Evolutionary conservation across 1,284 basidiomycete genomes (phyloP), one percentile per base, ranked within the genome.

Genomic region (Anthracocystis walkeri): DNA sequence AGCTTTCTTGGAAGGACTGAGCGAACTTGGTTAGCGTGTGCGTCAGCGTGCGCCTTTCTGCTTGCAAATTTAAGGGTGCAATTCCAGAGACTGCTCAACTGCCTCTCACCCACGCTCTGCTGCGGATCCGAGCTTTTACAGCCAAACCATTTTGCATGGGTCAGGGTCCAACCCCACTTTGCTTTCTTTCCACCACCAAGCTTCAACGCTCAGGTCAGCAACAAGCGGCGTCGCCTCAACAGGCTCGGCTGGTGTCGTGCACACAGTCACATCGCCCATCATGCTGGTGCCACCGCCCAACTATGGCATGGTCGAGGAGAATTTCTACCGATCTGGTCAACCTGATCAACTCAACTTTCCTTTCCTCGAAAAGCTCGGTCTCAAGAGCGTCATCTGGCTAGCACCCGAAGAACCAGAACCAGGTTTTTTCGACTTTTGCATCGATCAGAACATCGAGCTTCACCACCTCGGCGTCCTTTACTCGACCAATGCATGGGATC

Each of bases 321-420:
- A 86, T 46, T 87, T 88, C 59, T 88, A 88, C 68, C 84, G 88
- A 3, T 88, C 87, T 18, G 87, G 87, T 10, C 87, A 88, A 75
- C 88, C 88, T 1, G 87, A 87, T 46, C 87, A 88, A 70, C 86
- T 88, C 73, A 88, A 88, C 81, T 88, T 88, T 67, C 87, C 87
- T 1, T 88, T 89, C 62, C 80, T 89, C 29, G 88, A 88, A 75
- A 87, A 88, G 73, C 85, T 89, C 21, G 81, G 85, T 7, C 79
- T 89, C 46, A 86, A 84, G 63, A 87, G 85, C 4, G 85, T 88
- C 56, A 87, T 88, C 67, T 89, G 88, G 88, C 86, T 88, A 4
- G 88, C 88, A 0, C 88, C 88, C 1, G 88, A 89, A 75, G 87
- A 88, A 53, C 88, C 88, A 0, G 86, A 87, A 10, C 84, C 87